Evolutionary conservation across 805 yeast genomes (phyloP).

Genomic region (Ogataea methanolica): DNA sequence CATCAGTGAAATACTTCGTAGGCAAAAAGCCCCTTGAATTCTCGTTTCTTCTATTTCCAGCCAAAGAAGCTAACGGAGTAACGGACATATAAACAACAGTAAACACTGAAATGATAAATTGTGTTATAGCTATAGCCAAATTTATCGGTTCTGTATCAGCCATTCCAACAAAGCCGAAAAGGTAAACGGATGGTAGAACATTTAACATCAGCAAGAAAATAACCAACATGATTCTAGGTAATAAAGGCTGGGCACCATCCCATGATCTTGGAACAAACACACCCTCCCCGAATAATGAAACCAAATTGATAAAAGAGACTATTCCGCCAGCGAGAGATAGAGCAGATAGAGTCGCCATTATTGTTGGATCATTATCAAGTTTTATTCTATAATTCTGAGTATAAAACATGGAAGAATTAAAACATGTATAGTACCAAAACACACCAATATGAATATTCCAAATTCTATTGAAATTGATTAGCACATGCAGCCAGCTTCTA

Average conservation of each 20-base stretch:
- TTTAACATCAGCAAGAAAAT: conserved; percentile 39
- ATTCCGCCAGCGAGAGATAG: conserved; percentile 67
- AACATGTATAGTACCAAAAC: conserved; percentile 74
- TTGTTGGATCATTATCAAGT: conserved; percentile 56
- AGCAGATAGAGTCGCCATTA: conserved; percentile 49
- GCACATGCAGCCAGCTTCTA: conserved; percentile 72
- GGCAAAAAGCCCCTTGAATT: conserved; percentile 44
- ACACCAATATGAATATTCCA: conserved; percentile 73
- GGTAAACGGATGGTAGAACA: conserved; percentile 46
- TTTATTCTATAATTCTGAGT: conserved; percentile 51
- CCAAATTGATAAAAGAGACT: conserved; percentile 50
- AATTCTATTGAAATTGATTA: conserved; percentile 70
- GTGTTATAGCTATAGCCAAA: conserved; percentile 45
- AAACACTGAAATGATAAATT: conserved; percentile 50
- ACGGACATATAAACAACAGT: conserved; percentile 54
- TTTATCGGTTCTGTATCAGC: conserved; percentile 31
- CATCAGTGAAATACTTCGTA: conserved; percentile 53
- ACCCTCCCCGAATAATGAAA: conserved; percentile 54
- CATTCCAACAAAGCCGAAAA: conserved; percentile 39
- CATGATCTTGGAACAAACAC: conserved; percentile 65
- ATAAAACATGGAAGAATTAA: conserved; percentile 65
- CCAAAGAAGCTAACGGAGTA: conserved; percentile 56
- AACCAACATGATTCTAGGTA: conserved; percentile 42
- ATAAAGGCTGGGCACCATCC: conserved; percentile 65
- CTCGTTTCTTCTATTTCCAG: conserved; percentile 36